phyloP scores from a whole-genome alignment of 1,284 basidiomycete genomes.

The Fomitopsis pinicola region DNA sequence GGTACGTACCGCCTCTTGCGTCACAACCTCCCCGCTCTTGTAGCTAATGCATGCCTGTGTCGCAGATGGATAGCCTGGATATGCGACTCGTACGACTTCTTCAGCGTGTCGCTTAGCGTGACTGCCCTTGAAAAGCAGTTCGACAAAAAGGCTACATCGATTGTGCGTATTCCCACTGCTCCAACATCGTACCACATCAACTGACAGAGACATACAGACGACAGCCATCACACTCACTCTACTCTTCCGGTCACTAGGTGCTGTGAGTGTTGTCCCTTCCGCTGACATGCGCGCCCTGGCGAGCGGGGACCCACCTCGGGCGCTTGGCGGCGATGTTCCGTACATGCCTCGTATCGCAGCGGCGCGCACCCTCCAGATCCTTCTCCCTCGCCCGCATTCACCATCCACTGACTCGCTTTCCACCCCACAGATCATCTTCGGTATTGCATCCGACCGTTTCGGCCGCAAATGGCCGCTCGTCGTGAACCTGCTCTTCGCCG shows the following conservation, averaged over 20 bases:
- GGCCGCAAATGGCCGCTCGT: constrained; percentile 94
- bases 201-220: constrained; percentile 40
- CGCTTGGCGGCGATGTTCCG: not conserved
- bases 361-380: not conserved
- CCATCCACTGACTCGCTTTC: constrained; percentile 4
- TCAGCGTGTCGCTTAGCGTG: constrained; percentile 76
- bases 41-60: not conserved
- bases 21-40: not conserved
- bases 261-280: constrained; percentile 38
- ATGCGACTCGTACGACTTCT: constrained; percentile 81
- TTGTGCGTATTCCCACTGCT: constrained; percentile 39
- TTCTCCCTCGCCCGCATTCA: not conserved
- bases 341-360: not conserved
- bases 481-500: constrained; percentile 67
- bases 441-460: constrained; percentile 77
- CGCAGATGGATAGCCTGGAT: constrained; percentile 75
- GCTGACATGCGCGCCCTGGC: not conserved
- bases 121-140: constrained; percentile 54
- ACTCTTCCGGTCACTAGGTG: constrained; percentile 85
- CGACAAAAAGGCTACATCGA: constrained; percentile 36
- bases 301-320: not conserved
- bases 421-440: constrained; percentile 62
- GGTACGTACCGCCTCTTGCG: constrained; percentile 24
- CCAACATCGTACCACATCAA: not conserved
- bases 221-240: constrained; percentile 90